These are phyloP conservation scores for Dicorynia guianensis DNA, from an alignment of 306 rosid genomes.

Conservation along the genomic window DNA sequence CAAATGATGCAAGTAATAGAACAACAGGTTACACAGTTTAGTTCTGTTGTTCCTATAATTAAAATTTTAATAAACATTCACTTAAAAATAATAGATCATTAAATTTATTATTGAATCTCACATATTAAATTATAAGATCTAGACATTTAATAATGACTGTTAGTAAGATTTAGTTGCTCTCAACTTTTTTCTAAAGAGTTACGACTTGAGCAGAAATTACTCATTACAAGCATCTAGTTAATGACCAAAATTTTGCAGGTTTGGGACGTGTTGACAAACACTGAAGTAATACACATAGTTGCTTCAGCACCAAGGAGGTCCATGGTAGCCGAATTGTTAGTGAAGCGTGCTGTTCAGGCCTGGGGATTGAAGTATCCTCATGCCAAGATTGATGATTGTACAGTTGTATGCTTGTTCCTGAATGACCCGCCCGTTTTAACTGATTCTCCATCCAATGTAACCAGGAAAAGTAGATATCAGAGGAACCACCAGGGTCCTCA, in stretches of 20 bases:
- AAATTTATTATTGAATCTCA: too few species aligned
- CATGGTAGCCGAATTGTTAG: constrained; percentile 70
- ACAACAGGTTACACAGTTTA: too few species aligned
- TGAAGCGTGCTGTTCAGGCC: constrained; percentile 65
- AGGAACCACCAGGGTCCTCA: constrained; percentile 38
- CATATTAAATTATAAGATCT: too few species aligned
- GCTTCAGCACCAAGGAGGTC: constrained; percentile 70
- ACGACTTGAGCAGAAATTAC: too few species aligned
- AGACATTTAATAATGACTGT: too few species aligned
- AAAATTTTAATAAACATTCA: too few species aligned
- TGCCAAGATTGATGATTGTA: constrained; percentile 73
- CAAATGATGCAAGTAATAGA: neutral
- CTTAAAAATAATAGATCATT: too few species aligned
- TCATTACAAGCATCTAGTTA: too few species aligned
- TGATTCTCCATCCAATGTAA: constrained; percentile 15
- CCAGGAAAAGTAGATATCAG: constrained; percentile 8
- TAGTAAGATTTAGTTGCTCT: too few species aligned
- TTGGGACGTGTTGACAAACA: constrained; percentile 88
- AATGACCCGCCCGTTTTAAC: constrained; percentile 45
- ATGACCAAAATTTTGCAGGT: constrained; percentile 55
- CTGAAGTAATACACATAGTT: constrained; percentile 77
- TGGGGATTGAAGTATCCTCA: constrained; percentile 74
- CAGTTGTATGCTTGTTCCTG: constrained; percentile 74
- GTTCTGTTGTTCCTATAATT: too few species aligned
- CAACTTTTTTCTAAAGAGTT: too few species aligned